Evolutionary conservation across 352 stramenopile genomes (phyloP), one percentile per base, ranked within the genome.

Genomic region (Phytophthora melonis): DNA sequence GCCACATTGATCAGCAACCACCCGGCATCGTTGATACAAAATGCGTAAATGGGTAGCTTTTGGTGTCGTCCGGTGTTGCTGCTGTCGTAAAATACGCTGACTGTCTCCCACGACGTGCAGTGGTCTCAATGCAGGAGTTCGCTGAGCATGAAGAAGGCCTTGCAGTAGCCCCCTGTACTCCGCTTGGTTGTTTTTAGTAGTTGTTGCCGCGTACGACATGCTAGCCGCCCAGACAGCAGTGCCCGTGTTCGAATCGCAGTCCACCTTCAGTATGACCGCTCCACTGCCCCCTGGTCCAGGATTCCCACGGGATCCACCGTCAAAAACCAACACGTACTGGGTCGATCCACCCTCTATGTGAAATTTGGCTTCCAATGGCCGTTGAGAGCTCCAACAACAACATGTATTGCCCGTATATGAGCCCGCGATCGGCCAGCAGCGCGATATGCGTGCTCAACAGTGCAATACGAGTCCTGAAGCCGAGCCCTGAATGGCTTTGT

Each of bases 71-170:
- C 25, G 23, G 19, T 66, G 58, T 9, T 52, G 3, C 4, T 66
- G 59, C 49, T 66, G 59, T 7, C 59, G 14, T 16, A 66, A 58
- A 8, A 66, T 66, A 50, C 60, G 59, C 3, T 25, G n/a, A 16
- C 50, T 68, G 21, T 60, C 61, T 7, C 49, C 61, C 1, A 60
- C 18, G 3, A 68, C 50, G n/a, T 60, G 61, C 0, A 60, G 19
- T 2, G 34, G 49, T 5, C 8, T 2, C 43, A 54, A 1, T 49
- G 5, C 0, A 45, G 2, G 34, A 14, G 34, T 45, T 11, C 8
- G 5, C 27, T 7, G 16, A 18, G 55, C 55, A 39, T 61, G 30
- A 18, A 59, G 23, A 0, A 68, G 32, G 0, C 61, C 61, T 1
- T 25, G 19, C 3, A 60, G 19, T 4, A 68, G n/a, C 14, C 49